These are phyloP conservation scores for Plicaturopsis crispa DNA, from an alignment of 768 basidiomycete genomes.

Conservation along the genomic window DNA sequence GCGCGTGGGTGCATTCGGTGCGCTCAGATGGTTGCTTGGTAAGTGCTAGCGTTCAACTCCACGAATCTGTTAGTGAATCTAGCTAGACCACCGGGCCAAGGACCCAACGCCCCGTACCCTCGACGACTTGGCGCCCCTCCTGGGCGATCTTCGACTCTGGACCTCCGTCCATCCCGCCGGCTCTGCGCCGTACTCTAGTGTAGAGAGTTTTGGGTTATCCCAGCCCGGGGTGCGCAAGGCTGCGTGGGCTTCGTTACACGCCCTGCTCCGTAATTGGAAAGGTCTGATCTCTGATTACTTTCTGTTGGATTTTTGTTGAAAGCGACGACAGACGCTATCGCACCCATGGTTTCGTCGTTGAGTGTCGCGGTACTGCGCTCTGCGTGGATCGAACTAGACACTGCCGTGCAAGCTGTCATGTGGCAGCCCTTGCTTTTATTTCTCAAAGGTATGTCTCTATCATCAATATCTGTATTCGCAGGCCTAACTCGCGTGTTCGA, in stretches of 20 bases:
- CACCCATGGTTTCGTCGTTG: slow-evolving; percentile 35
- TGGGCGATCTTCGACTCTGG: slow-evolving; percentile 52
- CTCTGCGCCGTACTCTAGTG: slow-evolving; percentile 31
- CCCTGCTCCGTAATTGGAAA: slow-evolving; percentile 35
- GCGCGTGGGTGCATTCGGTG: slow-evolving; percentile 61
- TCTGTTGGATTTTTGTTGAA: slow-evolving; percentile 13
- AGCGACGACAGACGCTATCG: slow-evolving; percentile 13
- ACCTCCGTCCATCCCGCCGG: slow-evolving; percentile 41
- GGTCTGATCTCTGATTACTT: slow-evolving; percentile 21
- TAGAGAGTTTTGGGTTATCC: slow-evolving; percentile 46
- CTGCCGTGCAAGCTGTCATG: slow-evolving; percentile 57
- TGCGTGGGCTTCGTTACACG: slow-evolving; percentile 53
- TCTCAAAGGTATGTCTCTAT: slow-evolving; percentile 48
- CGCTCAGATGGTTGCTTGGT: slow-evolving; percentile 59
- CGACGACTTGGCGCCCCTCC: slow-evolving; percentile 29
- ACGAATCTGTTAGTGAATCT: background rate
- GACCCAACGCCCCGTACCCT: background rate
- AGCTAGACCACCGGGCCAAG: background rate
- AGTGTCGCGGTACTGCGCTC: slow-evolving; percentile 58
- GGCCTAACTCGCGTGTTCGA: background rate
- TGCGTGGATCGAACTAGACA: slow-evolving; percentile 65
- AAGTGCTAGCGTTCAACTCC: slow-evolving; percentile 16
- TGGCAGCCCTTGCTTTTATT: slow-evolving; percentile 67
- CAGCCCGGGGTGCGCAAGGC: slow-evolving; percentile 72
- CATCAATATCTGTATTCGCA: background rate